Percentiles rank a stretch among this genome's conserved stretches.
These are phyloP conservation scores for Xylariales sp. DNA, from an alignment of 2,329 filamentous ascomycete genomes.

Conservation along the genomic window DNA sequence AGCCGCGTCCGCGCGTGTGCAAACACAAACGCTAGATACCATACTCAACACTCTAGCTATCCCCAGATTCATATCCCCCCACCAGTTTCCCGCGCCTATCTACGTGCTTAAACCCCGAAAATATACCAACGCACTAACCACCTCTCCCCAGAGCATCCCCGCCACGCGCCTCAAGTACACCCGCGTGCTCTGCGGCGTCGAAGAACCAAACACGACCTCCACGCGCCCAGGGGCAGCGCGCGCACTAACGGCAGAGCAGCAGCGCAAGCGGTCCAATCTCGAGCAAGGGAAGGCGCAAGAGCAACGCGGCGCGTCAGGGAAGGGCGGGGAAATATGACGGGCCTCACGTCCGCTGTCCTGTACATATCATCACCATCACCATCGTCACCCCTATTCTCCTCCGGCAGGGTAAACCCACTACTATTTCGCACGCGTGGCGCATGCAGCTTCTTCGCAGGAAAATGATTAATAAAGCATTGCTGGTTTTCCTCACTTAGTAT, in stretches of 20 bases:
- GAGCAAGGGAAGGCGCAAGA: background rate
- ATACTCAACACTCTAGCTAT: background rate
- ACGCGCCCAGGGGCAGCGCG: background rate
- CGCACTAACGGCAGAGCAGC: background rate
- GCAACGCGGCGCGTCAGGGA: background rate
- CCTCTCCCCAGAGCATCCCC: constrained; percentile 61
- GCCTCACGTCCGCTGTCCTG: background rate
- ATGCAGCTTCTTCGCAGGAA: background rate
- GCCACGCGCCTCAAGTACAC: constrained; percentile 67
- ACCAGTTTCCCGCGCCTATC: too few species aligned
- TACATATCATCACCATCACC: background rate
- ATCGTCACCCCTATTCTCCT: background rate
- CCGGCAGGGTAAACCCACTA: too few species aligned
- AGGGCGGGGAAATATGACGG: background rate
- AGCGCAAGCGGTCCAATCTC: constrained; percentile 18
- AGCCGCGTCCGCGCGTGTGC: background rate
- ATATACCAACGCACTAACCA: constrained; percentile 2
- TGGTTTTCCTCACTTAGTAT: background rate
- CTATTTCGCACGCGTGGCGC: background rate
- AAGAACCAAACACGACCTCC: constrained; percentile 44
- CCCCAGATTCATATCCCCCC: background rate
- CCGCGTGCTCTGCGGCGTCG: constrained; percentile 65
- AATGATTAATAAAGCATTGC: background rate
- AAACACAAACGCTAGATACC: too few species aligned
- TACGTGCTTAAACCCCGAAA: background rate